Base-by-base conservation (phyloP, 2,329 filamentous ascomycete genomes). In the Venturia carpophila region DNA sequence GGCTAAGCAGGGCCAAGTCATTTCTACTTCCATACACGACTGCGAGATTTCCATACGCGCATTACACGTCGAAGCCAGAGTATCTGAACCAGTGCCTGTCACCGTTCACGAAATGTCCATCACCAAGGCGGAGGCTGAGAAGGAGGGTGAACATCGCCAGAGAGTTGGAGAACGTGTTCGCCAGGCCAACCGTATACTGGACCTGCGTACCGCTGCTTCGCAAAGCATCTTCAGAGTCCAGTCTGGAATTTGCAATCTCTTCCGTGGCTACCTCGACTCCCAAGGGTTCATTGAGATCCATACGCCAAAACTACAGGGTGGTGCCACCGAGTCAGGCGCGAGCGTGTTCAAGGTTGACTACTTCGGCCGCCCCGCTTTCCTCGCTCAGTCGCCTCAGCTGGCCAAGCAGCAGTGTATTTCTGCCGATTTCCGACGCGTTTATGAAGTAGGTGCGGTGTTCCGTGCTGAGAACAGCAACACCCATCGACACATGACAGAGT, bases 391-490 rank as follows among this genome's bases (percentile, higher is more conserved):
- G 67, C 92, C 92, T 7, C 92, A 97, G 75, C 77, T 97, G 68
- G 90, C 91, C 64, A 97, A 97, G 78, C 92, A 97, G 76, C 93
- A 96, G 89, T 85, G 87, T 63, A 91, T 97, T 49, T 90, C 91
- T 5, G 88, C 92, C 37, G 92, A 97, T 73, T 94, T 96, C 73
- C 88, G 88, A 66, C 86, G 87, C 62, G 92, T 97, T 7, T 97
- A 93, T 71, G 92, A 97, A 74, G 87, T 94, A 68, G 91, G 91
- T 19, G 87, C 90, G 1, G 92, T 97, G 7, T 97, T 97, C 82
- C 87, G 92, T 69, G 92, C 92, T 0, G 92, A 97, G 74, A 95
- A 97, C 79, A 95, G 90, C 73, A 97, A 97, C 75, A 97, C 92
- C 0, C 92, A 96, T 72, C 87, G 92, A 45, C 92, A 97, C 74